These are phyloP conservation scores for Phytopythium kandeliae DNA, from an alignment of 352 stramenopile genomes.

Conservation along the genomic window DNA sequence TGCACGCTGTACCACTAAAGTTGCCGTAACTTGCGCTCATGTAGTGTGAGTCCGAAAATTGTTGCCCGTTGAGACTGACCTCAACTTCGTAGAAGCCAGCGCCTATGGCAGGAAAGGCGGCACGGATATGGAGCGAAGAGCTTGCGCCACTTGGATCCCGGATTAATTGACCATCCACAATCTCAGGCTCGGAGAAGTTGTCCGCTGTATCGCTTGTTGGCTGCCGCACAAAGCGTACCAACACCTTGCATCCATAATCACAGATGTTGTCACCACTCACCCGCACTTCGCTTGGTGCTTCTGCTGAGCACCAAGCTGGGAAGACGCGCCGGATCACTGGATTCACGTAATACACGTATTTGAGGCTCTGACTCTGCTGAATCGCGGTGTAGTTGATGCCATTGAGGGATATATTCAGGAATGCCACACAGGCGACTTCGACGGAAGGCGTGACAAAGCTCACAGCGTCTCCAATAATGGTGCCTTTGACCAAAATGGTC, in stretches of 20 bases:
- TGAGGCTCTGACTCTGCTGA: conserved; percentile 30
- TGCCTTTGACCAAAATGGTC: conserved; percentile 33
- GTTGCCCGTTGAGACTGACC: conserved; percentile 62
- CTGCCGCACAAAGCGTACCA: conserved; percentile 36
- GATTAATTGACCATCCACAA: background rate
- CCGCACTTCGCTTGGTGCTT: conserved; percentile 22
- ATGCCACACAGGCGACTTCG: conserved; percentile 25
- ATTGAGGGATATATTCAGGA: conserved; percentile 67
- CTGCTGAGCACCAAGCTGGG: conserved; percentile 38
- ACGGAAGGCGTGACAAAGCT: conserved; percentile 43
- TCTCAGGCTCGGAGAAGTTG: background rate
- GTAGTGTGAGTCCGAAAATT: conserved; percentile 52
- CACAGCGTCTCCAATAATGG: conserved; percentile 57
- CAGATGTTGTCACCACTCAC: conserved; percentile 45
- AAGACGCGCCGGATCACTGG: conserved; percentile 45
- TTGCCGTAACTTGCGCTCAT: conserved; percentile 56
- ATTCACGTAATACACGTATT: conserved; percentile 54
- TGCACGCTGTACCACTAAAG: conserved; percentile 54
- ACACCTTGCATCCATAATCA: conserved; percentile 40
- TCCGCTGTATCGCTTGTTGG: conserved; percentile 1
- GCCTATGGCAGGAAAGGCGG: conserved; percentile 19
- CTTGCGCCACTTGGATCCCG: background rate
- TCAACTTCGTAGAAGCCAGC: conserved; percentile 59
- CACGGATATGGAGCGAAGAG: conserved; percentile 9
- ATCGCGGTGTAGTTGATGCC: conserved; percentile 67